Conservation (phyloP, 2,329 filamentous ascomycete species). For the Calcarisporium arbuscula region DNA sequence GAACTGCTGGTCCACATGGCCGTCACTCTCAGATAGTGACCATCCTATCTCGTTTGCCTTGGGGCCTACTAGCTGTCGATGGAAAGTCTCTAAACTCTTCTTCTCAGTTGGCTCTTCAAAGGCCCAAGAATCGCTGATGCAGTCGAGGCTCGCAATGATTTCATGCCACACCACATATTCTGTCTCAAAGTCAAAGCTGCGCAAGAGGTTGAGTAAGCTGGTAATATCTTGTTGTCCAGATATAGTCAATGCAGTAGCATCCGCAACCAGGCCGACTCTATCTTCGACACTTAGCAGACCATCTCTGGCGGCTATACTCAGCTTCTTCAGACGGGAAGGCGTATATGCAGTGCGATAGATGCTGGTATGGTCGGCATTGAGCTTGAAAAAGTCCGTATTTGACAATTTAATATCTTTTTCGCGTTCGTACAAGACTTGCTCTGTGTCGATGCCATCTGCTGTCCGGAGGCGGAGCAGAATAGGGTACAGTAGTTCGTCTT, state of each 20-base stretch:
- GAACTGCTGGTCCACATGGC: slow-evolving; percentile 89
- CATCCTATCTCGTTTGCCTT: slow-evolving; percentile 86
- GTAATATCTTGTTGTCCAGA: slow-evolving; percentile 94
- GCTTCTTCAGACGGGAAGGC: slow-evolving; percentile 75
- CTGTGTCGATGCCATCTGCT: slow-evolving; percentile 73
- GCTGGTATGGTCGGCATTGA: slow-evolving; percentile 90
- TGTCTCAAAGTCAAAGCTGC: slow-evolving; percentile 74
- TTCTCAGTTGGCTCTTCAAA: slow-evolving; percentile 64
- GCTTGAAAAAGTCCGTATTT: slow-evolving; percentile 85
- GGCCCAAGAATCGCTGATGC: slow-evolving; percentile 80
- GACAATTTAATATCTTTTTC: slow-evolving; percentile 73
- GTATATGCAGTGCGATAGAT: slow-evolving; percentile 88
- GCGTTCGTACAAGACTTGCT: slow-evolving; percentile 35
- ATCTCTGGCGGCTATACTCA: slow-evolving; percentile 74
- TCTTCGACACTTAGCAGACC: slow-evolving; percentile 76
- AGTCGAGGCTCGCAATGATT: slow-evolving; percentile 69
- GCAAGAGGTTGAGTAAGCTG: slow-evolving; percentile 75
- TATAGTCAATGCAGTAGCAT: slow-evolving; percentile 81
- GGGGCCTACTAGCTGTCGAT: slow-evolving; percentile 66
- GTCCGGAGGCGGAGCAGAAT: slow-evolving; percentile 83
- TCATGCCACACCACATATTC: slow-evolving; percentile 96
- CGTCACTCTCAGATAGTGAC: slow-evolving; percentile 77
- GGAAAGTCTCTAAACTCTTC: slow-evolving; percentile 76
- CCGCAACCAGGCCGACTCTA: slow-evolving; percentile 88
- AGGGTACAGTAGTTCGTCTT: slow-evolving; percentile 82